A percentile compares a stretch with the other conserved stretches of the same genome.
phyloP scores from a whole-genome alignment of 768 basidiomycete species.

The Rhodocollybia butyracea region DNA sequence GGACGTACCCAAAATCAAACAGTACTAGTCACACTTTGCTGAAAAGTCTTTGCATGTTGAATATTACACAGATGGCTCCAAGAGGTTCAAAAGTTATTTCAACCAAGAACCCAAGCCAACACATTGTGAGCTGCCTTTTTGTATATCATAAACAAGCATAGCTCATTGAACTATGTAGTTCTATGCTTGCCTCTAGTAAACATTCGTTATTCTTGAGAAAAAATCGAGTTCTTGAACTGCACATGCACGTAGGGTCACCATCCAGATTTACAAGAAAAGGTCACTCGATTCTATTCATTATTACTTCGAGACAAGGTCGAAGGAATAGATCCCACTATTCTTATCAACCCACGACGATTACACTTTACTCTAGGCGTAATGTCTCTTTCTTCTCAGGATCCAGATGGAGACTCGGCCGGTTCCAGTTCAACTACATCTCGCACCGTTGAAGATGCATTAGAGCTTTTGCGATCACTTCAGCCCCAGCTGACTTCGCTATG shows the following conservation, averaged over 20 bases:
- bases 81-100: not conserved
- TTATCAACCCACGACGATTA: constrained; percentile 55
- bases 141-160: not conserved
- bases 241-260: constrained; percentile 37
- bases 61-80: not conserved
- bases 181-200: constrained; percentile 6
- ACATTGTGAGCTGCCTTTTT: not conserved
- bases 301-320: constrained; percentile 40
- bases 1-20: no score
- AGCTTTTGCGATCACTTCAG: constrained; percentile 3
- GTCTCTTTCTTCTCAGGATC: constrained; percentile 39
- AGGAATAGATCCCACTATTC: constrained; percentile 60
- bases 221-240: not conserved
- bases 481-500: not conserved
- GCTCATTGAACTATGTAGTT: constrained; percentile 1
- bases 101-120: not conserved
- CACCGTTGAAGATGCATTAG: constrained; percentile 2
- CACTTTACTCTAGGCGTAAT: constrained; percentile 79
- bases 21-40: no score
- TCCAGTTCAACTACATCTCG: not conserved
- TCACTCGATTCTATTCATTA: constrained; percentile 35
- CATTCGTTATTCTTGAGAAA: not conserved
- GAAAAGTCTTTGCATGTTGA: no score
- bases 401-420: not conserved
- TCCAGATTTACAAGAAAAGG: constrained; percentile 26